These are phyloP conservation scores for Skeletonema potamos DNA, from an alignment of 108 stramenopile species.

Conservation along the genomic window DNA sequence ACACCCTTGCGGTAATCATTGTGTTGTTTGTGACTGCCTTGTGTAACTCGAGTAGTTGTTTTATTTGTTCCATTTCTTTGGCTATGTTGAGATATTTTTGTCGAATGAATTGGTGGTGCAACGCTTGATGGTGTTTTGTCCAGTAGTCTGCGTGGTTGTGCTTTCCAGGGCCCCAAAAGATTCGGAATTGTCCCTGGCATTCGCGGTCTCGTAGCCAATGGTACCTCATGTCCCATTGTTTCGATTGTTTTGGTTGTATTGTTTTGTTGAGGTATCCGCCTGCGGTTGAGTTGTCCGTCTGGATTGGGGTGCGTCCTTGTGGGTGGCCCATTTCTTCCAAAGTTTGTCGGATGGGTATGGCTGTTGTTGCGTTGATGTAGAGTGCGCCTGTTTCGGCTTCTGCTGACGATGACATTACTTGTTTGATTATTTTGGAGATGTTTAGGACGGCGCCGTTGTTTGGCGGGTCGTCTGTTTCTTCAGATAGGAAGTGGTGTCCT, in stretches of 20 bases:
- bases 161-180: background rate
- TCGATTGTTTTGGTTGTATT: constrained; percentile 38
- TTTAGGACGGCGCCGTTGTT: constrained; percentile 24
- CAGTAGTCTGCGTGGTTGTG: background rate
- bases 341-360: background rate
- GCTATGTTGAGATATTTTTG: no score
- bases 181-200: background rate
- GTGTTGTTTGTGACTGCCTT: no score
- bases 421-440: constrained; percentile 2
- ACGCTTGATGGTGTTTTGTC: background rate
- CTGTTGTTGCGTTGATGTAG: constrained; percentile 31
- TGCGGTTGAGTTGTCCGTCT: constrained; percentile 42
- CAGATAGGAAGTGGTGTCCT: background rate
- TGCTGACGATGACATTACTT: constrained; percentile 15
- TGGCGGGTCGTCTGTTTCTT: background rate
- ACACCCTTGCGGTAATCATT: no score
- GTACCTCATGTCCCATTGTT: constrained; percentile 37
- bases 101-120: no score
- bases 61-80: no score
- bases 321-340: constrained; percentile 37
- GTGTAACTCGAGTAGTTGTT: no score
- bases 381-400: constrained; percentile 45
- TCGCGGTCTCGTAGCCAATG: constrained; percentile 14
- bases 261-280: constrained; percentile 36
- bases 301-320: constrained; percentile 35